phyloP scores from a whole-genome alignment of 1,284 basidiomycete genomes.

The Stygiomarasmius scandens region DNA sequence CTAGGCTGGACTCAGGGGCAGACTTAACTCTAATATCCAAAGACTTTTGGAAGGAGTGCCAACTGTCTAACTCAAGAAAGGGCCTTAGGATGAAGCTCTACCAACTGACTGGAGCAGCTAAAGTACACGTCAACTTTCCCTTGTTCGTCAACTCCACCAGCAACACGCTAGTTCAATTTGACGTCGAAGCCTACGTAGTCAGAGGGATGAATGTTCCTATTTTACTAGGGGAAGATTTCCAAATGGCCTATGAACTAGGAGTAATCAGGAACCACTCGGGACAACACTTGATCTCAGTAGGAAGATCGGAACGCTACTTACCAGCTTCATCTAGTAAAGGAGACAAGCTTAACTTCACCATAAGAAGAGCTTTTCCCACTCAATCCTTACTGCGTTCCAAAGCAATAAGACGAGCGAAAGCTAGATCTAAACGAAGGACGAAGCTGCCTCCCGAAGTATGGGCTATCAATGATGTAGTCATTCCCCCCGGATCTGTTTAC shows the following conservation, averaged over 20 bases:
- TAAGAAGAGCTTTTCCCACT: too few relatives aligned
- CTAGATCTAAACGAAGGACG: neutral
- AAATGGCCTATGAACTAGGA: constrained; percentile 5
- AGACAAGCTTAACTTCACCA: too few relatives aligned
- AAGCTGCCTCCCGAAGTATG: constrained; percentile 12
- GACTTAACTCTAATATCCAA: neutral
- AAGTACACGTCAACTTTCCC: neutral
- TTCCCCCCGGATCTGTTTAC: constrained; percentile 9
- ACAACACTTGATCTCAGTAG: neutral
- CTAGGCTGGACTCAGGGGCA: neutral
- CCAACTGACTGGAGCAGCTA: neutral
- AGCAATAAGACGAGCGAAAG: too few relatives aligned
- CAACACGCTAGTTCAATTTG: neutral
- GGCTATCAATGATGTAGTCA: constrained; percentile 27
- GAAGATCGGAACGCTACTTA: neutral
- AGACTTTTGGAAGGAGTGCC: neutral
- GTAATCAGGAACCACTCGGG: neutral
- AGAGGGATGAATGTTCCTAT: constrained; percentile 11
- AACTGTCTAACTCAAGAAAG: neutral
- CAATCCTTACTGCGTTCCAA: too few relatives aligned
- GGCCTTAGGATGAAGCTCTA: neutral
- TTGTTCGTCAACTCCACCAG: neutral
- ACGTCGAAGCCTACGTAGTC: constrained; percentile 9
- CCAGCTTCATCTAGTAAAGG: too few relatives aligned
- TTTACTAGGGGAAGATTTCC: constrained; percentile 14